Evolutionary conservation across 1,284 basidiomycete species (phyloP).

Genomic region (Porogramme epimiltina): DNA sequence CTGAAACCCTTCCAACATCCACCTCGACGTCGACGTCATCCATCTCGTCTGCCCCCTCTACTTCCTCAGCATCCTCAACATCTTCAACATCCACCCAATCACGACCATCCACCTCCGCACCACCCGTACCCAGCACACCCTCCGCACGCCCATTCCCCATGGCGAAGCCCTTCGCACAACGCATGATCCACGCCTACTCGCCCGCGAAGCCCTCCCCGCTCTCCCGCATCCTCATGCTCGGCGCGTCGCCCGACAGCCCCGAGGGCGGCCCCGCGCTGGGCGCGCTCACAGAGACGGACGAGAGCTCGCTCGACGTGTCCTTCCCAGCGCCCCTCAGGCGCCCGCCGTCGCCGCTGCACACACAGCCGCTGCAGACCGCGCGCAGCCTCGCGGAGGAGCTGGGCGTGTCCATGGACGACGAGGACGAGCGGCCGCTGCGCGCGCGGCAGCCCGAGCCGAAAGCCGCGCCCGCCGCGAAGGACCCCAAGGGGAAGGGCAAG

Average conservation of each 20-base stretch:
- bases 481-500: conserved; percentile 46
- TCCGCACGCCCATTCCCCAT: conserved; percentile 55
- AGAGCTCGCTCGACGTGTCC: conserved; percentile 16
- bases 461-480: conserved; percentile 3
- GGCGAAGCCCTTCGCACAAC: conserved; percentile 65
- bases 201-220: conserved; percentile 76
- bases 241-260: conserved; percentile 57
- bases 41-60: neutral
- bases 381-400: conserved; percentile 31
- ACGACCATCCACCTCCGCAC: conserved; percentile 2
- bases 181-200: conserved; percentile 78
- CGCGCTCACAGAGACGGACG: conserved; percentile 36
- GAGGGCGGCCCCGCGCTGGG: conserved; percentile 24
- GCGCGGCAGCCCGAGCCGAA: conserved; percentile 22
- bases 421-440: conserved; percentile 28
- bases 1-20: conserved; percentile 3
- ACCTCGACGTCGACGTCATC: conserved; percentile 10
- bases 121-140: conserved; percentile 26
- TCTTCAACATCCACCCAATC: conserved; percentile 5
- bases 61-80: conserved; percentile 9
- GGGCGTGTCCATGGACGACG: conserved; percentile 29
- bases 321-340: neutral
- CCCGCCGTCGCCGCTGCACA: conserved; percentile 1
- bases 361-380: conserved; percentile 6
- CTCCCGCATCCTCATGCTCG: conserved; percentile 71